Base-by-base conservation (phyloP, 2,329 filamentous ascomycete species). In the Fusarium veterinarium region DNA sequence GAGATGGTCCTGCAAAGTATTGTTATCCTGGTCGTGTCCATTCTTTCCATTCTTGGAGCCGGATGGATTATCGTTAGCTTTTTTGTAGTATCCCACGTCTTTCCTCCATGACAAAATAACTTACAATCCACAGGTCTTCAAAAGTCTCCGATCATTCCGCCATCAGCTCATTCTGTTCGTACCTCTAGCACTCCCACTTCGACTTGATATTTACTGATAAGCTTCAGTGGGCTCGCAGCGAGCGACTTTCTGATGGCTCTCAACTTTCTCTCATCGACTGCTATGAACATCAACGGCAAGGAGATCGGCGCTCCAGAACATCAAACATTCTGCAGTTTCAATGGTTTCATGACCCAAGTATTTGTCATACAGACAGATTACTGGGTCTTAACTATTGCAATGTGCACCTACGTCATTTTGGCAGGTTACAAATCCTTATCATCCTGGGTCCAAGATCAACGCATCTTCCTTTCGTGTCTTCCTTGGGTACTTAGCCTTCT, bases 181-280 rank as follows among this genome's bases (percentile, higher is more conserved):
- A 8, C 6, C 4, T 3, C 6, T 10, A 25, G 0, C 13, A 1
- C 1, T 17, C 9, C 7, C 6, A 5, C 13, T n/a, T 16, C 8
- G 3, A 17, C 4, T 30, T 23, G 5, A 4, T 4, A n/a, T 30
- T 7, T 30, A 41, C 25, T 53, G 0, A 53, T 7, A 8, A 4
- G 2, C 0, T 2, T 19, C 1, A 53, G 51, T 35, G 53, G 40
- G 0, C 53, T 57, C 0, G 53, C 40, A 7, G 38, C 1, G 1
- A 57, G 53, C 2, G 53, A 57, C 9, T 57, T 57, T 3, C 20
- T 57, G 5, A 57, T 57, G 53, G 53, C 53, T 1, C 53, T 57
- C 8, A 57, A 57, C n/a, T 57, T 57, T 25, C 53, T 57, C n/a
- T 57, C 53, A 1, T 57, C 53, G 8, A 56, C 53, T 6, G 53